phyloP scores from a whole-genome alignment of 495 filamentous ascomycete genomes.

The Trichocladium uniseriatum region DNA sequence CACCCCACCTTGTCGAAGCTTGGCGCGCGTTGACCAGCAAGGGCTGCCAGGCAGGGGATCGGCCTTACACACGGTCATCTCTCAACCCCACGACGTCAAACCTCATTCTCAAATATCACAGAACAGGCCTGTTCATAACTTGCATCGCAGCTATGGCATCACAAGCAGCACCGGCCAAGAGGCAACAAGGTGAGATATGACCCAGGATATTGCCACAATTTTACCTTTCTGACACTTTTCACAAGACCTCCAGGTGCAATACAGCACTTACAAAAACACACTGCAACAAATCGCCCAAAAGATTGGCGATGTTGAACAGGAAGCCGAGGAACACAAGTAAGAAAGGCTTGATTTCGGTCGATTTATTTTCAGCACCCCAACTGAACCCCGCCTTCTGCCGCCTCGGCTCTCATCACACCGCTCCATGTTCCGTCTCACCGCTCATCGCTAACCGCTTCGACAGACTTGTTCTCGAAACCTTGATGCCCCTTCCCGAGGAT shows the following conservation, averaged over 20 bases:
- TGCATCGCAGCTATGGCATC: slow-evolving; percentile 35
- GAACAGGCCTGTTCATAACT: neutral
- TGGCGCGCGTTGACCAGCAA: neutral
- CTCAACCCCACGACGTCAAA: neutral
- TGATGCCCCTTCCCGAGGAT: slow-evolving; percentile 70
- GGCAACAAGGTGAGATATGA: slow-evolving; percentile 66
- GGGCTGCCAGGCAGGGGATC: neutral
- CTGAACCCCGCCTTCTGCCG: slow-evolving; percentile 1
- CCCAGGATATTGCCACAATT: neutral
- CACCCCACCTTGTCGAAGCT: neutral
- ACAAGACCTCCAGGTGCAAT: slow-evolving; percentile 94
- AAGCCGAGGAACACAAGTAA: slow-evolving; percentile 96
- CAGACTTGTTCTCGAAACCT: slow-evolving; percentile 92
- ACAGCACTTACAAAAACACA: slow-evolving; percentile 90
- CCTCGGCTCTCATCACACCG: slow-evolving; percentile 28
- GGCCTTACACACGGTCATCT: neutral
- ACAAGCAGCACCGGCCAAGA: slow-evolving; percentile 46
- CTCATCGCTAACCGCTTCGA: slow-evolving; percentile 23
- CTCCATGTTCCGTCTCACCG: slow-evolving; percentile 24
- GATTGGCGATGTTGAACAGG: slow-evolving; percentile 94
- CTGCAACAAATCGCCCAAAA: slow-evolving; percentile 90
- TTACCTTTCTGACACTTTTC: slow-evolving; percentile 14
- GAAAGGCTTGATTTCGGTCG: slow-evolving; percentile 24
- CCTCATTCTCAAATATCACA: neutral
- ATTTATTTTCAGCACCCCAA: slow-evolving; percentile 4